Evolutionary conservation across 1,284 basidiomycete genomes (phyloP).

Genomic region (Pterulicium gracile): DNA sequence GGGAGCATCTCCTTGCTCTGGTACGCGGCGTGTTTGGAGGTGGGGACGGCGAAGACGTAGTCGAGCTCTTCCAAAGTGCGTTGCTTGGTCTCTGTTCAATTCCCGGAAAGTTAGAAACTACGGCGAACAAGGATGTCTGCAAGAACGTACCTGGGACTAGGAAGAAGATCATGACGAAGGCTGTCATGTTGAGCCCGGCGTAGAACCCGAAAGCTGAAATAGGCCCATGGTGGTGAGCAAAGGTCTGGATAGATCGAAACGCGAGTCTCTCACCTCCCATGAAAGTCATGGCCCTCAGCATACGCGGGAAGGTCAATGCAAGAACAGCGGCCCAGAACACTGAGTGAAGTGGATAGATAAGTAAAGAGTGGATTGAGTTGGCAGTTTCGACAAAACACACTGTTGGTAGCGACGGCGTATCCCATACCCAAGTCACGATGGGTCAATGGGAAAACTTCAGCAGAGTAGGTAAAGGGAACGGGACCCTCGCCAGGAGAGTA

Average conservation of each 20-base stretch:
- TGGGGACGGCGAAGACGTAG: constrained; percentile 55
- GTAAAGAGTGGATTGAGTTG: too few relatives aligned
- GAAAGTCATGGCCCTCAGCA: constrained; percentile 33
- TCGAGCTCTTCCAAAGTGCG: constrained; percentile 50
- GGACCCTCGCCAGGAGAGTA: constrained; percentile 63
- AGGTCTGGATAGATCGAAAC: neutral
- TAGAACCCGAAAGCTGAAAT: constrained; percentile 43
- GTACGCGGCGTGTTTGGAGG: constrained; percentile 40
- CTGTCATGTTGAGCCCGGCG: constrained; percentile 40
- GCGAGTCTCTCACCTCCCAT: constrained; percentile 20
- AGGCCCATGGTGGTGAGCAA: constrained; percentile 5
- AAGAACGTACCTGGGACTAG: constrained; percentile 37
- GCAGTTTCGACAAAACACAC: too few relatives aligned
- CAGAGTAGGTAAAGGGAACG: constrained; percentile 57
- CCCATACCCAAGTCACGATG: constrained; percentile 46
- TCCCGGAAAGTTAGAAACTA: neutral
- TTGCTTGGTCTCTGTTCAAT: constrained; percentile 50
- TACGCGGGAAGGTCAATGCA: constrained; percentile 48
- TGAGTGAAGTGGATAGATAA: too few relatives aligned
- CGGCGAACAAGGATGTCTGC: too few relatives aligned
- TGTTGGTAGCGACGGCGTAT: constrained; percentile 42
- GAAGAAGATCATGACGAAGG: constrained; percentile 43
- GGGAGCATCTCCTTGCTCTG: constrained; percentile 44
- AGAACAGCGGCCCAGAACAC: constrained; percentile 46
- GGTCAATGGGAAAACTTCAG: constrained; percentile 54